Base-by-base conservation (phyloP, 139 green algal genomes). In the Picochlorum costavermella region DNA sequence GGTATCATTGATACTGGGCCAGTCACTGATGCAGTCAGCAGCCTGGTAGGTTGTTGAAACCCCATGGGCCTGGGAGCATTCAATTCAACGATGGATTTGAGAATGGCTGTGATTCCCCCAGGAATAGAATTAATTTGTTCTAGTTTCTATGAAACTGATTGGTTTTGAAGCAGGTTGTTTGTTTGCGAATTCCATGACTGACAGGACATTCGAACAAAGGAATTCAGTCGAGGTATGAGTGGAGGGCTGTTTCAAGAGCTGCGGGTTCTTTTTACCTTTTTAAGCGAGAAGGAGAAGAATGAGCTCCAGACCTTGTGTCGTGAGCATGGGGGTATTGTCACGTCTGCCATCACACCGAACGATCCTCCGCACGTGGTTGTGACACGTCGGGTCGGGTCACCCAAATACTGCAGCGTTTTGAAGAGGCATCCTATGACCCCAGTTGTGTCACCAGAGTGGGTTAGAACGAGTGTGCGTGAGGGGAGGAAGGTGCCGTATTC, bases 371-470 rank as follows among this genome's bases (percentile, higher is more conserved):
- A 76, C 55, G 11, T 78, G 3, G 44, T 78, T 5, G 36, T 78
- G 43, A 71, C 72, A 11, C 61, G 72, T 25, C 40, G 5, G 40
- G 68, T 72, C 29, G 33, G 62, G 2, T 71, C 61, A 1, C 53
- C 56, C 23, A 65, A 66, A 40, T 78, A 78, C 55, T 37, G 48
- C 10, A 37, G 33, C 3, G 33, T 67, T 17, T 14, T 75, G 49
- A 40, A 60, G 1, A 28, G 23, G 50, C 17, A 67, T 31, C 45
- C 55, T 3, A 25, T 43, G 51, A 66, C 63, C 5, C 62, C 68
- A 4, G 68, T 65, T 30, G 68, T 79, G 2, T 63, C 56, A 3
- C 72, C 63, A 23, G 48, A 77, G 8, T 79, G 72, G 72, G 29
- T 73, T 30, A n/a, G 31, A 25, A 59, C 58, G 13, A 64, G 55